These are phyloP conservation scores for Telfairia occidentalis DNA, from an alignment of 331 rosid genomes.

Conservation along the genomic window DNA sequence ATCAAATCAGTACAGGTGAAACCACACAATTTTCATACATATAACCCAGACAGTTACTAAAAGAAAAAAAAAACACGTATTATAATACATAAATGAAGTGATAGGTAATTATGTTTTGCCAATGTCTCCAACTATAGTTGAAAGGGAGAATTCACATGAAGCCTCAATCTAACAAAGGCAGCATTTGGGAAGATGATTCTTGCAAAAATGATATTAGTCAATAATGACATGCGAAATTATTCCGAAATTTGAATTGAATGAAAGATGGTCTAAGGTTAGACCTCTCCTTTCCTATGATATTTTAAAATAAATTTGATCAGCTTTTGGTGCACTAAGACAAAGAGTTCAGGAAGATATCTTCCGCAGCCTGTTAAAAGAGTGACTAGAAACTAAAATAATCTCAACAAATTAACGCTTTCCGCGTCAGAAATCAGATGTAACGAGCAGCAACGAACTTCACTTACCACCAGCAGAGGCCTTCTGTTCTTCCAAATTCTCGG, in stretches of 20 bases:
- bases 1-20: background rate
- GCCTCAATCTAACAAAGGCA: background rate
- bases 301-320: background rate
- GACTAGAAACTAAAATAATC: background rate
- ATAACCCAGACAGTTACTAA: background rate
- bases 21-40: background rate
- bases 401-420: background rate
- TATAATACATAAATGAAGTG: background rate
- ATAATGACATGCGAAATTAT: background rate
- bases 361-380: constrained; percentile 3
- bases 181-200: background rate
- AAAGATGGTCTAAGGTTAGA: background rate
- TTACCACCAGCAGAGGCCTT: background rate
- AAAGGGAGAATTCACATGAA: background rate
- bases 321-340: background rate
- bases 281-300: constrained; percentile 2
- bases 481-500: background rate
- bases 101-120: background rate
- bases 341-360: background rate
- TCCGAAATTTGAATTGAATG: background rate
- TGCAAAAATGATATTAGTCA: background rate
- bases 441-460: constrained; percentile 4
- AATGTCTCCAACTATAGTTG: background rate
- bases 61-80: background rate
- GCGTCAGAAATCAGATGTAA: constrained; percentile 1